Base-by-base conservation (phyloP, 208 protist species). In the Trypanosoma conorhini region DNA sequence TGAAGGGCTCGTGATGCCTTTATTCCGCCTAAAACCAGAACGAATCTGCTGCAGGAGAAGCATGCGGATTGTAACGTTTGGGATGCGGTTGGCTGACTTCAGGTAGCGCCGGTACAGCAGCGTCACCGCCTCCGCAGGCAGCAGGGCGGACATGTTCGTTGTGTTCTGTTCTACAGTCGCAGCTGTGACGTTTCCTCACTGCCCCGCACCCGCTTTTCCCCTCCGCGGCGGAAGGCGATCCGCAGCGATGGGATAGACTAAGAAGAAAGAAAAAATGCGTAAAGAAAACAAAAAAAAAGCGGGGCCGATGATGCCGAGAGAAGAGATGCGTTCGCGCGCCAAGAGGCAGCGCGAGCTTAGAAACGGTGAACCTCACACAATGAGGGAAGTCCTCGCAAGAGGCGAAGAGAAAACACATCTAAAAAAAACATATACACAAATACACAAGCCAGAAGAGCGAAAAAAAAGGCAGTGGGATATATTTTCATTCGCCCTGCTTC, bases 1-100 rank as follows among this genome's bases (percentile, higher is more conserved):
- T 1, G 87, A 90, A 3, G 81, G 79, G 46, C 86, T 93, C 33
- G 69, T 76, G 62, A 96, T 85, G 76, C 57, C 71, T 19, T 76
- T 76, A 71, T 93, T 93, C 21, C 88, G 83, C 19, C 80, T 69
- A 66, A 96, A 96, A 33, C 87, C 90, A 33, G 75, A 76, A 22
- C 90, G 83, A 40, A 96, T 71, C 63, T 96, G 90, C 81, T 93
- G 87, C 33, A 96, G 67, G 26, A 96, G 71, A 44, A 96, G 70
- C 90, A 93, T 93, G 38, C 90, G 90, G 26, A 96, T 93, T 1
- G 90, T 96, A 9, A 93, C 88, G 67, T 93, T 96, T 31, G 90
- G 87, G 33, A 96, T 92, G 44, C 80, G 72, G 50, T 93, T 91
- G 10, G 90, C 79, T 1, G 90, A 77, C 62, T 96, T 96, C 59